Base-by-base conservation (phyloP, 1,284 basidiomycete genomes). In the Mycena citricolor region DNA sequence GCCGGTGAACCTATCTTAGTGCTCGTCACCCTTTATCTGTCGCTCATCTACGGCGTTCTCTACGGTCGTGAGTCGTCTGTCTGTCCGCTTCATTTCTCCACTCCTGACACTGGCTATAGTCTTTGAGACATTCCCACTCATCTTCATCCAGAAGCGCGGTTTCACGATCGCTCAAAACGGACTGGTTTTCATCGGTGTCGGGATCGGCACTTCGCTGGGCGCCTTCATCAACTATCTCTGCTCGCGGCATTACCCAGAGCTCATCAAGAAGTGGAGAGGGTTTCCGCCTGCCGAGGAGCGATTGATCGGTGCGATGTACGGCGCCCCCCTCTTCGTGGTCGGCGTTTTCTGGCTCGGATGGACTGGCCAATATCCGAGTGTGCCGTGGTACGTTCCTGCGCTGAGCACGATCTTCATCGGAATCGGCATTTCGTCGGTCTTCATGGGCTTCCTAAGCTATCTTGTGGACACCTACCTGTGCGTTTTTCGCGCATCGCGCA, bases 181-280 rank as follows among this genome's bases (percentile, higher is more conserved):
- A n/a, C 70, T 89, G 20, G 72, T 83, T 32, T 86, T 87, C 65
- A 78, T 85, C 48, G 83, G 82, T 16, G 75, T 88, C 35, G 81
- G 81, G 17, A 74, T 87, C 42, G 84, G 83, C 6, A 78, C 81
- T 0, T 71, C 71, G 0, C 43, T 81, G 12, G 79, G 77, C 22
- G 71, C 76, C 2, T 25, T 65, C 20, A 58, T 76, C 44, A 81
- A 77, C 44, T 61, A 68, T 17, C 62, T 59, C 32, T 39, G 63
- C 20, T 60, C 61, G 4, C 36, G 56, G 1, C 64, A 74, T 43
- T 80, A 80, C 51, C 67, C 67, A 0, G 38, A 54, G n/a, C 67
- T 79, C 17, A 69, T 77, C 12, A 59, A 61, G 7, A 71, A 72
- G 40, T 81, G 79, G 77, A 69, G 64, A 38, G 76, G 75, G 3